Conservation (phyloP, 2,329 filamentous ascomycete species). For the Aspergillus terreus region DNA sequence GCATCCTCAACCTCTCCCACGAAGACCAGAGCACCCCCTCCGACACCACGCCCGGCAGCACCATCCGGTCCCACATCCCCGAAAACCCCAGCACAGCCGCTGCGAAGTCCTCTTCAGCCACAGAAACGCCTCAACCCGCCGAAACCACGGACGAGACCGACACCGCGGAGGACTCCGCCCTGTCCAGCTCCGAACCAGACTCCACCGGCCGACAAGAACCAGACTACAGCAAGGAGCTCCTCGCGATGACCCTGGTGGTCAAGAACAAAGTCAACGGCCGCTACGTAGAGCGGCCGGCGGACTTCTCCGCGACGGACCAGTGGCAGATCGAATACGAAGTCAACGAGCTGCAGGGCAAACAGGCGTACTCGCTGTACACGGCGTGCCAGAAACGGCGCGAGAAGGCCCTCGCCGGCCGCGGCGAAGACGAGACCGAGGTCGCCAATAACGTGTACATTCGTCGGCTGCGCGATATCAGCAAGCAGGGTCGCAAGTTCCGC, state of each 20-base stretch:
- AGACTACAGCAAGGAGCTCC: constrained; percentile 37
- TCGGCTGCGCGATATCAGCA: constrained; percentile 41
- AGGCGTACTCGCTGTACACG: constrained; percentile 53
- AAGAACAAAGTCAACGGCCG: constrained; percentile 68
- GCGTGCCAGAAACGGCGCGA: constrained; percentile 56
- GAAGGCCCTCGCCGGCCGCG: constrained; percentile 36
- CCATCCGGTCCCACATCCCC: too few species aligned
- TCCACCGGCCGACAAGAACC: constrained; percentile 1
- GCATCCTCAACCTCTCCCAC: constrained; percentile 34
- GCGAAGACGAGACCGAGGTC: constrained; percentile 41
- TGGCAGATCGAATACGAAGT: constrained; percentile 82
- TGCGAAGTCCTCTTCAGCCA: constrained; percentile 2
- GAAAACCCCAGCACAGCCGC: neutral
- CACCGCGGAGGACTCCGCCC: neutral
- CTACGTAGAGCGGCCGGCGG: constrained; percentile 58
- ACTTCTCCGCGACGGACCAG: constrained; percentile 42
- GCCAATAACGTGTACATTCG: constrained; percentile 44
- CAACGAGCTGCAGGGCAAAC: constrained; percentile 52
- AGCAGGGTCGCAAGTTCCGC: constrained; percentile 59
- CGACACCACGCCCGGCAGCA: too few species aligned
- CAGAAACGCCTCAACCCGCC: neutral
- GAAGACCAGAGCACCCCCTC: constrained; percentile 8
- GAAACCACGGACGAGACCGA: neutral
- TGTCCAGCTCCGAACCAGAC: neutral
- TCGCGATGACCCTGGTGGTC: constrained; percentile 69